Evolutionary conservation across 305 asterid genomes (phyloP).

Genomic region (Plantago coronopus): DNA sequence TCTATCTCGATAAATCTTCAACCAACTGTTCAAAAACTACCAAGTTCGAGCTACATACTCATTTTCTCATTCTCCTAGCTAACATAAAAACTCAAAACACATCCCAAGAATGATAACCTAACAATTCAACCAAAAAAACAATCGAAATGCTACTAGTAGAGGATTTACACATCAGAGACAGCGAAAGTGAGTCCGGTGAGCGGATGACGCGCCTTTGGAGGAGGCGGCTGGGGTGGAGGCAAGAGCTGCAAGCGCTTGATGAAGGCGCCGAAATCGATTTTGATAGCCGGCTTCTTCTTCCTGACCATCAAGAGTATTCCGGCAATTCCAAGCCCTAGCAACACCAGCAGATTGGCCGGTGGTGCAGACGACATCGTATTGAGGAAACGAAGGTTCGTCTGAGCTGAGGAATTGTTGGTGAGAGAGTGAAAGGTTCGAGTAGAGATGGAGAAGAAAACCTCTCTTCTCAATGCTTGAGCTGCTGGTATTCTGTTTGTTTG

Average conservation of each 20-base stretch:
- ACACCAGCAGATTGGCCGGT: conserved; percentile 78
- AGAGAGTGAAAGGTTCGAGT: not conserved
- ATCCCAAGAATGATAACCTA: too few species aligned
- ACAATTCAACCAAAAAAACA: not conserved
- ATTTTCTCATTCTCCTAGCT: too few species aligned
- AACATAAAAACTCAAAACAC: too few species aligned
- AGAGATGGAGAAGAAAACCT: too few species aligned
- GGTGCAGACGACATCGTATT: conserved; percentile 54
- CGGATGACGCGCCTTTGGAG: conserved; percentile 96
- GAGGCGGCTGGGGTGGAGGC: conserved; percentile 98
- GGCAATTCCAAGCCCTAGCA: conserved; percentile 92
- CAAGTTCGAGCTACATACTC: too few species aligned
- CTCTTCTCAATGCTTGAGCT: too few species aligned
- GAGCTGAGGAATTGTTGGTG: not conserved
- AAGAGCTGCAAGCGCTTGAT: conserved; percentile 78
- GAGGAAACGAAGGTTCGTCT: too few species aligned
- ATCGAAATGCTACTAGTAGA: conserved; percentile 9
- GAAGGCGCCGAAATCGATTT: conserved; percentile 86
- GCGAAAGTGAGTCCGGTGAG: conserved; percentile 84
- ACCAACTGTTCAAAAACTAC: too few species aligned
- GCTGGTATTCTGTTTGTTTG: too few species aligned
- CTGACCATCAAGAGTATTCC: conserved; percentile 78
- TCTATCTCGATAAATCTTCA: too few species aligned
- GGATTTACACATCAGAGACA: conserved; percentile 77
- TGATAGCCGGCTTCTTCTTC: conserved; percentile 73